phyloP scores from a whole-genome alignment of 768 basidiomycete genomes.

The Leccinellum luteum region DNA sequence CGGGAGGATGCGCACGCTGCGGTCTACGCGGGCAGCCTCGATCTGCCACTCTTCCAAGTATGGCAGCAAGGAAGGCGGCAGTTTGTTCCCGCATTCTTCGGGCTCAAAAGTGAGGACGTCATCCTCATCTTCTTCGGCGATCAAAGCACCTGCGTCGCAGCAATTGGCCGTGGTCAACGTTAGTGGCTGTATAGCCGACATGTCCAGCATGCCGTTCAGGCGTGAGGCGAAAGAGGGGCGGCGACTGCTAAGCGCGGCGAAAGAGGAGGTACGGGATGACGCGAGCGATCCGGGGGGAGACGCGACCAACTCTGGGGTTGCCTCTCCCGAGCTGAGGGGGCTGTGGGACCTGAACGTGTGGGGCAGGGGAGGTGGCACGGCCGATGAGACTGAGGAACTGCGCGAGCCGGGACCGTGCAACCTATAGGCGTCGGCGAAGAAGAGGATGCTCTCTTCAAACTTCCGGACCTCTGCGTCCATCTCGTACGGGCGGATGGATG shows the following conservation, averaged over 20 bases:
- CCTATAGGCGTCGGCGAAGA: slow-evolving; percentile 59
- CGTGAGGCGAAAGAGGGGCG: slow-evolving; percentile 48
- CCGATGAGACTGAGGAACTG: slow-evolving; percentile 13
- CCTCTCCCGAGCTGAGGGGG: slow-evolving; percentile 31
- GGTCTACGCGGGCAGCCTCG: slow-evolving; percentile 55
- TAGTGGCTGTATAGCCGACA: slow-evolving; percentile 26
- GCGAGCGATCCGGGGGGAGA: slow-evolving; percentile 39
- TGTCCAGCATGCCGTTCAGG: slow-evolving; percentile 39
- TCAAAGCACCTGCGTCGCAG: slow-evolving; percentile 24
- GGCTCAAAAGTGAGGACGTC: slow-evolving; percentile 24
- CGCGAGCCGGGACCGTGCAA: slow-evolving; percentile 40
- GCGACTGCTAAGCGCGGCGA: slow-evolving; percentile 33
- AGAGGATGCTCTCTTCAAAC: slow-evolving; percentile 66
- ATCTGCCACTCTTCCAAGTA: slow-evolving; percentile 49
- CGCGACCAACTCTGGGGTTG: slow-evolving; percentile 41
- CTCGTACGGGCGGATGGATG: slow-evolving; percentile 50
- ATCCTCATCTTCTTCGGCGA: slow-evolving; percentile 37
- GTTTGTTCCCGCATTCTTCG: slow-evolving; percentile 14
- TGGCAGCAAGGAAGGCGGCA: slow-evolving; percentile 13
- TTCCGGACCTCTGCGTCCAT: slow-evolving; percentile 56
- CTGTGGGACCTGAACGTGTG: neutral
- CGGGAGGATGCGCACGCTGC: slow-evolving; percentile 68
- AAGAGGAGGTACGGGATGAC: slow-evolving; percentile 44
- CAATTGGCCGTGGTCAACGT: neutral
- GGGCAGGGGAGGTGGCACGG: neutral